Evolutionary conservation across 1,284 basidiomycete genomes (phyloP).

Genomic region (Ustilago crameri): DNA sequence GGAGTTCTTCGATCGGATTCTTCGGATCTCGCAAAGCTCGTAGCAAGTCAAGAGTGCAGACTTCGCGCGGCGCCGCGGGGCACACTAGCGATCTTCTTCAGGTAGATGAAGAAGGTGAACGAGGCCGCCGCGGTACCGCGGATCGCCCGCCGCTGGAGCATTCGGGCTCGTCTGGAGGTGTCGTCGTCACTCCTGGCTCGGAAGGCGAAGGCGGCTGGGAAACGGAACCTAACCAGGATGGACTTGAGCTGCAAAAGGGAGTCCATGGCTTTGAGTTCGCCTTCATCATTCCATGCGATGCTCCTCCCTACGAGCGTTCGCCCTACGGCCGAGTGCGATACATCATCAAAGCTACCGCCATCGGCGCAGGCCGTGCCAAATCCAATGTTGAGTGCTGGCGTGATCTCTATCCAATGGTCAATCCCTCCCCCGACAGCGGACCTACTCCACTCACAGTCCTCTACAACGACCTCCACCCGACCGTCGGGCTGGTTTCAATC

Average conservation of each 20-base stretch:
- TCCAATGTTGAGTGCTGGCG: constrained; percentile 65
- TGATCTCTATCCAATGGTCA: constrained; percentile 67
- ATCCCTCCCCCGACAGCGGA: constrained; percentile 63
- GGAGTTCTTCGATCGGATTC: constrained; percentile 48
- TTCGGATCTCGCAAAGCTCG: constrained; percentile 43
- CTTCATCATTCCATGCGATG: constrained; percentile 65
- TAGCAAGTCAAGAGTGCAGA: constrained; percentile 38
- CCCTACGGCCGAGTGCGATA: constrained; percentile 65
- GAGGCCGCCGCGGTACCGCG: constrained; percentile 26
- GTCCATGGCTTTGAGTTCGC: constrained; percentile 68
- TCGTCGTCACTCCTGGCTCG: constrained; percentile 38
- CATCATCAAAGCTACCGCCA: constrained; percentile 65
- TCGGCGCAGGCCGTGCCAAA: constrained; percentile 64
- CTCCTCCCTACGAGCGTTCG: constrained; percentile 65
- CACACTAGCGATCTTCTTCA: constrained; percentile 36
- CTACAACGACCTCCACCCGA: constrained; percentile 67
- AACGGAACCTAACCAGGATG: constrained; percentile 42
- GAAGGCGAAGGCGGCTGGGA: constrained; percentile 37
- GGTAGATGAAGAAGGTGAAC: constrained; percentile 44
- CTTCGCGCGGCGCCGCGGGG: constrained; percentile 12
- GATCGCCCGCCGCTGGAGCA: constrained; percentile 22
- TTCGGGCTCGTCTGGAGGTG: constrained; percentile 15
- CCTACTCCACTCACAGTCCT: constrained; percentile 65
- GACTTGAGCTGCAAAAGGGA: constrained; percentile 63
- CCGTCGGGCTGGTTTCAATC: constrained; percentile 65